phyloP scores from a whole-genome alignment of 345 rosid genomes.

The Eucalyptus erythrocorys region DNA sequence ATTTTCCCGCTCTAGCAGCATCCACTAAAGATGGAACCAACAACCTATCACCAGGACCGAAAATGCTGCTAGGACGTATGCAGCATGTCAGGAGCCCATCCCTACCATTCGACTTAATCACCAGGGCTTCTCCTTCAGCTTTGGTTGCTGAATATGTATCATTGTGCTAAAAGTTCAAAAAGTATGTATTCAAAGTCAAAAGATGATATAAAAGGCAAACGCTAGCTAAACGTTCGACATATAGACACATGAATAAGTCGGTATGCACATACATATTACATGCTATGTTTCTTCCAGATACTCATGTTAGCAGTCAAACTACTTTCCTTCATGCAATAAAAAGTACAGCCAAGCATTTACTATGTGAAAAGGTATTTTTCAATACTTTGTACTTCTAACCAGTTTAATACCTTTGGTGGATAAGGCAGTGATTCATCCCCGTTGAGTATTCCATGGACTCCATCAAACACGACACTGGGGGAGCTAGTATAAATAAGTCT shows the following conservation, averaged over 20 bases:
- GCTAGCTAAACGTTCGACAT: background rate
- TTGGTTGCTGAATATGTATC: conserved; percentile 88
- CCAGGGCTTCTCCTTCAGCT: conserved; percentile 73
- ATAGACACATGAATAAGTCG: background rate
- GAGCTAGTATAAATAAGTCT: conserved; percentile 93
- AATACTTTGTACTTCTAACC: background rate
- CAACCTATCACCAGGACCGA: conserved; percentile 92
- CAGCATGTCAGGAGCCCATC: conserved; percentile 85
- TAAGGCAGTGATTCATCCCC: conserved; percentile 70
- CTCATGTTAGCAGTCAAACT: background rate
- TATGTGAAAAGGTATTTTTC: background rate
- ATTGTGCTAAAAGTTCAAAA: conserved; percentile 44
- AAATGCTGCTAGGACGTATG: conserved; percentile 87
- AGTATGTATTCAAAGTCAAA: background rate
- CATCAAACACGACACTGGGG: conserved; percentile 90
- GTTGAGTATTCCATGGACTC: conserved; percentile 44
- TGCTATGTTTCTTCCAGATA: background rate
- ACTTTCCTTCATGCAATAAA: background rate
- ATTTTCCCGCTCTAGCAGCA: conserved; percentile 87
- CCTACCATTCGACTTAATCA: conserved; percentile 58
- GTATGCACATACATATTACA: background rate
- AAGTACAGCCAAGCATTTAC: background rate
- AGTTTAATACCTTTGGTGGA: conserved; percentile 38
- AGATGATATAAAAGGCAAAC: background rate
- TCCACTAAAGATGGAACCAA: conserved; percentile 71